phyloP scores from a whole-genome alignment of 140 eudicot genomes.

The Stevia rebaudiana region DNA sequence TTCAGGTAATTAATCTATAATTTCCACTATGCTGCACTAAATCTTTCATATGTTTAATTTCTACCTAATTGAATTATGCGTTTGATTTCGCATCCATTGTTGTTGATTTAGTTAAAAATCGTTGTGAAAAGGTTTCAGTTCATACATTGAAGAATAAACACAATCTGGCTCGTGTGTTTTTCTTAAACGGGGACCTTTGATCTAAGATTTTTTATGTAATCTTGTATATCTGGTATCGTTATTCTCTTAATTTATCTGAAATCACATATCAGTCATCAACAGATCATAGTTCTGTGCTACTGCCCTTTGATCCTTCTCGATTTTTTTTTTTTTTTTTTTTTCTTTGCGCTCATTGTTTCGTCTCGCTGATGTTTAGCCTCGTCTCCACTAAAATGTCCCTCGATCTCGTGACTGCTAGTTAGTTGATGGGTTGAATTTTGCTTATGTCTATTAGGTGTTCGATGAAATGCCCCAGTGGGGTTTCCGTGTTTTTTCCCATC shows the following conservation, averaged over 20 bases:
- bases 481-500: background rate
- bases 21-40: background rate
- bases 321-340: background rate
- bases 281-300: background rate
- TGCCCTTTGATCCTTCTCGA: too few relatives aligned
- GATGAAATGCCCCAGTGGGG: slow-evolving; percentile 3
- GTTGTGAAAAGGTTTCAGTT: background rate
- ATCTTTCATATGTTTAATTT: background rate
- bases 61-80: background rate
- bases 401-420: background rate
- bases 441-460: background rate
- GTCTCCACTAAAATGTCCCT: background rate
- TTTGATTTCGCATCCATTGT: slow-evolving; percentile 15
- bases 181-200: too few relatives aligned
- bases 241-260: background rate
- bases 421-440: background rate
- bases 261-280: background rate
- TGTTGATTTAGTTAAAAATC: background rate
- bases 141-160: slow-evolving; percentile 2
- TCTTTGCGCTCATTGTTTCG: background rate
- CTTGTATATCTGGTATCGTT: background rate
- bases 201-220: background rate
- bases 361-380: background rate
- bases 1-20: slow-evolving; percentile 1
- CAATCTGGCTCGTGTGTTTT: background rate